These are phyloP conservation scores for Wallemia mellicola DNA, from an alignment of 1,284 basidiomycete genomes.

Conservation along the genomic window DNA sequence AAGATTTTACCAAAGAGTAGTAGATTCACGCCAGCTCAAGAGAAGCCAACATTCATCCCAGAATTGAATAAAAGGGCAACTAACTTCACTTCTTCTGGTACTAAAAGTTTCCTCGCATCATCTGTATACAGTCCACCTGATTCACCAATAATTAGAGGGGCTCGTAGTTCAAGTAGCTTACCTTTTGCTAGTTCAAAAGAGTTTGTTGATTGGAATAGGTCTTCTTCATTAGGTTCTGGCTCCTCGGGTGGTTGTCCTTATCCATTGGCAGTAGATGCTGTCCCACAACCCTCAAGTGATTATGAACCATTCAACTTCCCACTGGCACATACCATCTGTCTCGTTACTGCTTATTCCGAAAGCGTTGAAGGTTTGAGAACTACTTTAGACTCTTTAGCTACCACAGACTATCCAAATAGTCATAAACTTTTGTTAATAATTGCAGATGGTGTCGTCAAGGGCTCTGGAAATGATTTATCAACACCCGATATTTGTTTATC, in stretches of 20 bases:
- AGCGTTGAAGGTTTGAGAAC: slow-evolving; percentile 86
- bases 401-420: slow-evolving; percentile 93
- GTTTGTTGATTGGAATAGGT: not conserved
- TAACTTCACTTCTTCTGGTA: slow-evolving; percentile 3
- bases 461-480: slow-evolving; percentile 52
- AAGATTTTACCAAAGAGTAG: slow-evolving; percentile 5
- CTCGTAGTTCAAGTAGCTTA: no score
- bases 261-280: slow-evolving; percentile 50
- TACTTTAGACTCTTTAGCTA: slow-evolving; percentile 86
- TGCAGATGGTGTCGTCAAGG: slow-evolving; percentile 95
- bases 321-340: slow-evolving; percentile 69
- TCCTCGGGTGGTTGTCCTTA: slow-evolving; percentile 35
- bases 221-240: slow-evolving; percentile 1
- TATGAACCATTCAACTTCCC: slow-evolving; percentile 92
- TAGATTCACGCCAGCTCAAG: slow-evolving; percentile 4
- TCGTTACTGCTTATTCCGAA: slow-evolving; percentile 96
- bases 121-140: slow-evolving; percentile 12
- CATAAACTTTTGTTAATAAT: slow-evolving; percentile 91
- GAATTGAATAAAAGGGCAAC: slow-evolving; percentile 9
- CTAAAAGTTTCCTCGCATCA: not conserved
- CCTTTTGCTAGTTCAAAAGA: not conserved
- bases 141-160: slow-evolving; percentile 6
- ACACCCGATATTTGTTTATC: slow-evolving; percentile 80
- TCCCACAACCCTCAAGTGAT: slow-evolving; percentile 69
- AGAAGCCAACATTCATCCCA: not conserved